Conservation (phyloP, 331 rosid genomes). For the Spiraea crenata region DNA sequence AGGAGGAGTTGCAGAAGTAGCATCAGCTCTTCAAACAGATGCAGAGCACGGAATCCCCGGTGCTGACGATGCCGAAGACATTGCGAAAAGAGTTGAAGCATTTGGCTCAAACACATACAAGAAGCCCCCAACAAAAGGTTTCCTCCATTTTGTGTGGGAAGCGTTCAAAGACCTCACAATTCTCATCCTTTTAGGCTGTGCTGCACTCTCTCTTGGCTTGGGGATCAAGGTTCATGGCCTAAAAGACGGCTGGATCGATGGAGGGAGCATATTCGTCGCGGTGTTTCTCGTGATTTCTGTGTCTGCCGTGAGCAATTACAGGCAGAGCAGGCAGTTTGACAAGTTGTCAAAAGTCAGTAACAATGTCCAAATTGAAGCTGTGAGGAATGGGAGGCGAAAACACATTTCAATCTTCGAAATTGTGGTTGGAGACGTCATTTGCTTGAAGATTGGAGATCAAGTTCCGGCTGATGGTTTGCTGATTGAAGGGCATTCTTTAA, state of each 20-base stretch:
- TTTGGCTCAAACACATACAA: constrained; percentile 41
- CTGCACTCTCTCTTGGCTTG: constrained; percentile 43
- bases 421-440: constrained; percentile 43
- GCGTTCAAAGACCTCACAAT: constrained; percentile 42
- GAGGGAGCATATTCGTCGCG: constrained; percentile 42
- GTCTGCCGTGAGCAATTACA: constrained; percentile 32
- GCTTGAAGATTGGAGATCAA: constrained; percentile 40
- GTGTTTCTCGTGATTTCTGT: constrained; percentile 38
- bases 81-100: constrained; percentile 1
- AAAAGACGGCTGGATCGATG: constrained; percentile 46
- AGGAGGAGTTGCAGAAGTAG: constrained; percentile 22
- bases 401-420: constrained; percentile 33
- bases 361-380: constrained; percentile 36
- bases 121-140: constrained; percentile 23
- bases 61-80: constrained; percentile 9
- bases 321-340: constrained; percentile 38
- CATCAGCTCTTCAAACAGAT: constrained; percentile 17
- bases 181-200: constrained; percentile 34
- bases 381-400: constrained; percentile 23
- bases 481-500: constrained; percentile 34
- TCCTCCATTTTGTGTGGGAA: constrained; percentile 35
- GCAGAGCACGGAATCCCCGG: constrained; percentile 23
- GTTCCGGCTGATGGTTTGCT: constrained; percentile 48
- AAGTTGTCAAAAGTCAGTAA: constrained; percentile 30
- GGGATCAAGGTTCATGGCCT: constrained; percentile 41